Evolutionary conservation across 208 protist genomes (phyloP).

Genomic region (Vickermania ingenoplastis): DNA sequence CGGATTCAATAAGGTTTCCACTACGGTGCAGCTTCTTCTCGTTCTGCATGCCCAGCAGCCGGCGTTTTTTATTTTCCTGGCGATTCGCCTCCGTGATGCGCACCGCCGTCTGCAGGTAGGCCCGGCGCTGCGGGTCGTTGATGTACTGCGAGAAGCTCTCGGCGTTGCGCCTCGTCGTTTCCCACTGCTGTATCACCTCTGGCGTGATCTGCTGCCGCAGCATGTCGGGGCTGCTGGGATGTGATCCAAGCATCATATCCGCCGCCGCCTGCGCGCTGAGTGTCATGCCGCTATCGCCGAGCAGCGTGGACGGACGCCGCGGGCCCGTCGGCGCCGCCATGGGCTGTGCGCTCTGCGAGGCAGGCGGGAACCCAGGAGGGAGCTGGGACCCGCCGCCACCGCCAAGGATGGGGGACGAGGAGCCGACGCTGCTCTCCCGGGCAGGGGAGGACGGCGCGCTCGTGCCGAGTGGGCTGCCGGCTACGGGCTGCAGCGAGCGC

Average conservation of each 20-base stretch:
- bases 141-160: conserved; percentile 55
- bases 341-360: too few species aligned
- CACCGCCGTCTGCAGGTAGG: conserved; percentile 43
- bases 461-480: too few species aligned
- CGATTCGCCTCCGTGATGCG: conserved; percentile 53
- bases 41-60: conserved; percentile 50
- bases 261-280: neutral
- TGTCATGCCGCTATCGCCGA: neutral
- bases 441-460: too few species aligned
- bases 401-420: neutral
- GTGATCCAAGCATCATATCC: neutral
- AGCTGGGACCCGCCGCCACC: neutral
- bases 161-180: conserved; percentile 23
- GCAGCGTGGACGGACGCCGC: neutral
- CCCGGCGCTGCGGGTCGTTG: conserved; percentile 37
- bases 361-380: too few species aligned
- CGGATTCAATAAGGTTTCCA: conserved; percentile 51
- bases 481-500: too few species aligned
- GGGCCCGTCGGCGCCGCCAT: neutral
- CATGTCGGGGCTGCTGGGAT: neutral
- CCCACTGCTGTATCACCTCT: conserved; percentile 19
- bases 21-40: conserved; percentile 42
- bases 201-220: neutral
- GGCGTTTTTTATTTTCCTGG: conserved; percentile 31
- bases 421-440: neutral